Base-by-base conservation (phyloP, 2,329 filamentous ascomycete genomes). In the Dichotomopilus funicola region DNA sequence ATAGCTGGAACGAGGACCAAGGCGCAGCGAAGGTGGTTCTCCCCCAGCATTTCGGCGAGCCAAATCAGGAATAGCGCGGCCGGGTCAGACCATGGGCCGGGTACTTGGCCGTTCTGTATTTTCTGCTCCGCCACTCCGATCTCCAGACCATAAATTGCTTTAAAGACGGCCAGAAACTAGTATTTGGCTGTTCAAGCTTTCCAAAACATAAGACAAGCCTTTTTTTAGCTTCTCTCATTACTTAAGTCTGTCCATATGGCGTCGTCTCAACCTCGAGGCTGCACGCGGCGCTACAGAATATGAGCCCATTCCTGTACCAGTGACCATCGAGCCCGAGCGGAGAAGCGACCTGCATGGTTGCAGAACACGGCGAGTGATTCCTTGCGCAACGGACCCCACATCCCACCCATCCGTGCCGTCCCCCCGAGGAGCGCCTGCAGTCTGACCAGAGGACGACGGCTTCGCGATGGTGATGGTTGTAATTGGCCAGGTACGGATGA, bases 351-450 rank as follows among this genome's bases (percentile, higher is more conserved):
- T 62, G 57, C 63, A 62, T 58, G 61, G 59, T 50, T 57, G 60
- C 60, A 61, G 58, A 57, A 57, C 59, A 59, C 63, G 63, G 63
- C 63, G 63, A 65, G 62, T 57, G 43, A 41, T 54, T 56, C 56
- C 41, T 43, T 38, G 31, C 43, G 47, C 40, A 40, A 37, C 12
- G 12, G 36, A 41, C 45, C 37, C 55, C 59, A 59, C 48, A 43
- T 31, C 54, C 55, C 46, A 47, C 35, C 55, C 19, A 27, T 27
- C 19, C 19, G 19, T 27, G 19, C 19, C 19, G 3, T 27, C 40
- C 36, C 34, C 10, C 6, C 8, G 13, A 35, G 27, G 13, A 12
- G 34, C 40, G 31, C 38, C 36, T n/a, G 13, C 35, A 55, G 50
- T 51, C 56, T 58, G 56, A 58, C 49, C 41, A 44, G 50, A 53